Conservation (phyloP, 2,329 filamentous ascomycete species). For the Apiospora sp. region DNA sequence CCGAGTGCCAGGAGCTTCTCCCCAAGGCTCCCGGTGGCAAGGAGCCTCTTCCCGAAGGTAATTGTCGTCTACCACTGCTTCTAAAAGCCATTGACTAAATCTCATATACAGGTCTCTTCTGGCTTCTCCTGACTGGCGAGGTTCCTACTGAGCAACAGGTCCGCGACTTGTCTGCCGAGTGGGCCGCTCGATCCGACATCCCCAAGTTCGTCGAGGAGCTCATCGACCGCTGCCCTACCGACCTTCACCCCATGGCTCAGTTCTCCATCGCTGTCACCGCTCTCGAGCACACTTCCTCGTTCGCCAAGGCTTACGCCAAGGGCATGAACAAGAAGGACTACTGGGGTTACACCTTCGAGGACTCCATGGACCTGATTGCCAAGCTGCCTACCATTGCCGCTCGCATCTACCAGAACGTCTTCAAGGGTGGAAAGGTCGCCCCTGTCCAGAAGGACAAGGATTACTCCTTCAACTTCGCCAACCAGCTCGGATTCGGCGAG, state of each 20-base stretch:
- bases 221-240: constrained; percentile 98
- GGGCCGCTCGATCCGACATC: constrained; percentile 95
- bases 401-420: constrained; percentile 99
- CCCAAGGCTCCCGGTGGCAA: constrained; percentile 96
- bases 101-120: constrained; percentile 78
- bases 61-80: constrained; percentile 29
- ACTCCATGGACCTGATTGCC: constrained; percentile 99
- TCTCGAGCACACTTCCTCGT: constrained; percentile 97
- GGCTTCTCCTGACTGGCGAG: constrained; percentile 98
- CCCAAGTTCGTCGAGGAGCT: constrained; percentile 99
- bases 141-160: constrained; percentile 98
- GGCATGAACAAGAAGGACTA: constrained; percentile 99
- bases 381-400: constrained; percentile 98
- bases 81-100: constrained; percentile 14
- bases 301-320: constrained; percentile 98
- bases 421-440: constrained; percentile 99
- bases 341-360: constrained; percentile 99
- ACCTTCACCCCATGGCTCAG: constrained; percentile 99
- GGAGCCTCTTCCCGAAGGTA: constrained; percentile 95
- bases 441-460: constrained; percentile 98
- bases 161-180: constrained; percentile 96
- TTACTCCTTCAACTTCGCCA: constrained; percentile 99
- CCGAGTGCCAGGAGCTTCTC: constrained; percentile 96
- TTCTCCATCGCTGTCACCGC: constrained; percentile 97
- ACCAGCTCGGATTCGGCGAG: constrained; percentile 95